phyloP scores from a whole-genome alignment of 495 filamentous ascomycete genomes.

The Aspergillus baeticus region DNA sequence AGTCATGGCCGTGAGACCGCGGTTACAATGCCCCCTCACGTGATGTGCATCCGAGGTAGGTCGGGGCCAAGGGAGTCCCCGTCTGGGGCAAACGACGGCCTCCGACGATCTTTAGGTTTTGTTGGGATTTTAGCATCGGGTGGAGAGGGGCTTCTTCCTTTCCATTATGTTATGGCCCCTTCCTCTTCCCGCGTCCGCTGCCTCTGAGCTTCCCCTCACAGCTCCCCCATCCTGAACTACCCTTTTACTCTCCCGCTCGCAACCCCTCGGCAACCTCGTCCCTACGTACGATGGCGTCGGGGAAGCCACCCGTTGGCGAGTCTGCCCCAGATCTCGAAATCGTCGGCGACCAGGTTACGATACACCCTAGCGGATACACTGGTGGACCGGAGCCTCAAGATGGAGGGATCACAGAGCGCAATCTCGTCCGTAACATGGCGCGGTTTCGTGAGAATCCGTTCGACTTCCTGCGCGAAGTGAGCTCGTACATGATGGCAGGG shows the following conservation, averaged over 20 bases:
- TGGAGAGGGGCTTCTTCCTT: constrained; percentile 2
- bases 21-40: neutral
- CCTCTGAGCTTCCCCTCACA: neutral
- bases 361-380: constrained; percentile 73
- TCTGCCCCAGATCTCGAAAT: constrained; percentile 82
- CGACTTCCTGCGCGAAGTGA: constrained; percentile 90
- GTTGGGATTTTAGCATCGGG: constrained; percentile 12
- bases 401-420: constrained; percentile 58
- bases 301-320: constrained; percentile 32
- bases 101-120: constrained; percentile 6
- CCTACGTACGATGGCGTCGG: constrained; percentile 31
- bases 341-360: constrained; percentile 71
- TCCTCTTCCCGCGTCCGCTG: constrained; percentile 8
- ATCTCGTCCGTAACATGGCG: constrained; percentile 77
- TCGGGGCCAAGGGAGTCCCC: neutral
- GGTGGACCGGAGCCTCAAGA: constrained; percentile 39
- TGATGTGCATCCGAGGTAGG: constrained; percentile 2
- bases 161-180: constrained; percentile 14
- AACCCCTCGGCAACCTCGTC: constrained; percentile 8
- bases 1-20: neutral
- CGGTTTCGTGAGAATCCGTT: constrained; percentile 70
- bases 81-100: constrained; percentile 5
- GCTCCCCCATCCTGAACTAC: constrained; percentile 2
- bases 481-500: constrained; percentile 76
- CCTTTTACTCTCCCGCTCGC: neutral